Base-by-base conservation (phyloP, 2,329 filamentous ascomycete genomes). In the Nothophaeocryptopus gaeumannii region DNA sequence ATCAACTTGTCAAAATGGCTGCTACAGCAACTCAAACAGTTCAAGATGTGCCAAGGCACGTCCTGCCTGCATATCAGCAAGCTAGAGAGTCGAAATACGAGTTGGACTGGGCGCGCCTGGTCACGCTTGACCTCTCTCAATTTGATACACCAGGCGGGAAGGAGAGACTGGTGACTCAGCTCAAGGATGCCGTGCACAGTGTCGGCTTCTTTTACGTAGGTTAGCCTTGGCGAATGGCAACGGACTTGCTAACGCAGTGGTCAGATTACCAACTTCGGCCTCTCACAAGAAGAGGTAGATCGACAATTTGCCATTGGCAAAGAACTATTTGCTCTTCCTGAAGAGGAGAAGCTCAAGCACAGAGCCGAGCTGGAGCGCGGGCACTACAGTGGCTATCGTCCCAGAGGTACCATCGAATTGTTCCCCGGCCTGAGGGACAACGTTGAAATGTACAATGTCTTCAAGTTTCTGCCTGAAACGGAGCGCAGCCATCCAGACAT, bases 141-240 rank as follows among this genome's bases (percentile, higher is more conserved):
- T 83, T 79, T 58, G 74, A 78, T 26, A 66, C 74, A 31, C 77
- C 78, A 0, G 78, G 75, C 1, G 79, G 79, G 3, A 82, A 81
- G 58, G 70, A 80, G 53, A 67, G 69, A 34, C 67, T 83, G 0
- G 77, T 78, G 1, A 71, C 74, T 39, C 77, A 82, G 54, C 71
- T 84, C 1, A 73, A 77, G 14, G 75, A 82, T 45, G 79, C 79
- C 16, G 62, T 62, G 56, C 63, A 72, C 46, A 64, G 72, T 58
- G 67, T 72, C 56, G 78, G 81, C 0, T 81, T 84, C 69, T 85
- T 84, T 68, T 83, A 84, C 53, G 76, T 84, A 33, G n/a, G 47
- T n/a, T 39, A 11, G 16, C 12, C 5, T 5, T 3, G 13, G 9
- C n/a, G 15, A 10, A 2, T 5, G 13, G 3, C 1, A 20, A 11